These are phyloP conservation scores for Suzukiozyma palmioleophila DNA, from an alignment of 1,139 yeast species.

Conservation along the genomic window DNA sequence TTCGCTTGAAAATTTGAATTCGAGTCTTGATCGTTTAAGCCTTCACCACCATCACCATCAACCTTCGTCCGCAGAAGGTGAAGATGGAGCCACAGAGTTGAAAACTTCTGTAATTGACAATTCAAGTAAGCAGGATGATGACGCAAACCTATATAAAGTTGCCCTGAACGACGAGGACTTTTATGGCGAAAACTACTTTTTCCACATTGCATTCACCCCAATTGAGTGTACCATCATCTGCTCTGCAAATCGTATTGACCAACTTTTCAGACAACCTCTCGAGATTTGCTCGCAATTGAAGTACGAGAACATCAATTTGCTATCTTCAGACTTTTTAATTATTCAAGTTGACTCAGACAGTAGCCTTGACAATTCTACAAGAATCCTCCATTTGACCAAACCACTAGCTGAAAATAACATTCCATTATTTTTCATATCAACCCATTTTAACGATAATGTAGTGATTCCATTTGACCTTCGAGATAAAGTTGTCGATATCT, in stretches of 20 bases:
- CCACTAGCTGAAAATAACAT: slow-evolving; percentile 58
- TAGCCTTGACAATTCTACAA: slow-evolving; percentile 44
- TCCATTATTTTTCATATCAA: slow-evolving; percentile 58
- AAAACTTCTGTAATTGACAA: slow-evolving; percentile 15
- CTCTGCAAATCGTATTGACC: slow-evolving; percentile 30
- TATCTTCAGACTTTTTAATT: slow-evolving; percentile 46
- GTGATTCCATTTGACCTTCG: slow-evolving; percentile 48
- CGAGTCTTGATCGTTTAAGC: neutral
- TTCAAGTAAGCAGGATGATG: slow-evolving; percentile 15
- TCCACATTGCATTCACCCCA: slow-evolving; percentile 56
- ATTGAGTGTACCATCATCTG: slow-evolving; percentile 54
- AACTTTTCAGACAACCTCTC: slow-evolving; percentile 36
- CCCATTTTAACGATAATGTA: slow-evolving; percentile 67
- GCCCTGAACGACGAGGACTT: neutral
- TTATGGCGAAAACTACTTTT: slow-evolving; percentile 25
- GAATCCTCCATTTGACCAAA: slow-evolving; percentile 54
- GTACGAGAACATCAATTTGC: slow-evolving; percentile 35
- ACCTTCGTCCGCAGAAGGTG: neutral
- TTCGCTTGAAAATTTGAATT: neutral
- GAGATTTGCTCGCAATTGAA: slow-evolving; percentile 21
- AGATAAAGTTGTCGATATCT: slow-evolving; percentile 40
- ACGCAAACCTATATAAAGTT: slow-evolving; percentile 2
- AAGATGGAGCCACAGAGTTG: slow-evolving; percentile 5
- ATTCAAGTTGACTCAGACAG: slow-evolving; percentile 65
- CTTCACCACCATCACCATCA: no score